Evolutionary conservation across 2,329 filamentous ascomycete species (phyloP), one percentile per base, ranked within the genome.

Genomic region (Trichoderma guizhouense): DNA sequence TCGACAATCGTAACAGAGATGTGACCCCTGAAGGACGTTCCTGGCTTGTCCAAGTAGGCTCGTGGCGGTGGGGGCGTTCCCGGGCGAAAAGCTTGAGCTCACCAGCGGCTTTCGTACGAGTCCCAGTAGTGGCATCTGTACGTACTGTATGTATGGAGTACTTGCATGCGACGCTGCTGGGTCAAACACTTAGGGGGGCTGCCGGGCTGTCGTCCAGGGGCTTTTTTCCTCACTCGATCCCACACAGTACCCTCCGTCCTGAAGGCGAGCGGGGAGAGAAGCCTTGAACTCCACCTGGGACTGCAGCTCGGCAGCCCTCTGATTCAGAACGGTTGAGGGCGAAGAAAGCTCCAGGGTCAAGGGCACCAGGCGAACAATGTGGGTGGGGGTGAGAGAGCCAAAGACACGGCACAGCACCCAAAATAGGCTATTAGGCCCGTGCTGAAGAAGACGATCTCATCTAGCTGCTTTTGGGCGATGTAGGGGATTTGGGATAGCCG

Each of bases 381-480:
- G 64, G 64, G 32, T 65, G 62, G 32, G 71, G 57, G 69, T n/a
- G 39, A 47, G 55, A 62, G 34, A 68, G 26, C 64, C 57, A 68
- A 28, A 57, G 64, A 7, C 71, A 63, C 71, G 71, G 71, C 32
- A 53, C 58, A 63, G 57, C 26, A 69, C 71, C 71, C 71, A 63
- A 9, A 68, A 63, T 57, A 58, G 71, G 71, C 32, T 57, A 34
- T 72, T 30, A 63, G 64, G 58, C 64, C 71, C 63, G 61, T 72
- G 64, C 71, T 72, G 64, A 72, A 72, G 71, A 69, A 47, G 58
- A 60, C 55, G 71, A 72, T 72, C 71, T 68, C 57, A 11, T 66
- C 64, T 66, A 72, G 57, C 60, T 65, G 30, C 26, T 62, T 62
- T 62, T 47, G 34, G 70, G 70, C 64, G 36, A 64, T 61, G 57